Percentiles rank a stretch among this genome's conserved stretches.
phyloP scores from a whole-genome alignment of 1,284 basidiomycete species.

The Leccinum proliferum region DNA sequence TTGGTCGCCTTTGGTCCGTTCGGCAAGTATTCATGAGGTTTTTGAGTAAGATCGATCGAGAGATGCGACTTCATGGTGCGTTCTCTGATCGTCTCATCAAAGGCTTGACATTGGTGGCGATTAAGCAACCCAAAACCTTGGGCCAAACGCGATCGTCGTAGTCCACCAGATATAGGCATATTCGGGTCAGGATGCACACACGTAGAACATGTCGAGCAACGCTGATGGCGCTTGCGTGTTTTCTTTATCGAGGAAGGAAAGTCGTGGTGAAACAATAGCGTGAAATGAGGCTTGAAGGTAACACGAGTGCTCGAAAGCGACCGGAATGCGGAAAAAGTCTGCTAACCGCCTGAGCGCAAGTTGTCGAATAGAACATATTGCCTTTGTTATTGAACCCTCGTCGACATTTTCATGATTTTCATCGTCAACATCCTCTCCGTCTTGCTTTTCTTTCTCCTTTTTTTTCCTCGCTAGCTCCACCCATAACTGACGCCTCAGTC shows the following conservation, averaged over 20 bases:
- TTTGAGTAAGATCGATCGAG: conserved; percentile 56
- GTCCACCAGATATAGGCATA: conserved; percentile 61
- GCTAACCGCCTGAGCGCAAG: conserved; percentile 82
- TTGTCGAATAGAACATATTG: conserved; percentile 67
- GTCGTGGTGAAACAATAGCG: conserved; percentile 78
- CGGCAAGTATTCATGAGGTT: conserved; percentile 70
- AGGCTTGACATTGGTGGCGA: conserved; percentile 84
- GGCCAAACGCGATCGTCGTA: conserved; percentile 71
- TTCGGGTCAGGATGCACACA: conserved; percentile 65
- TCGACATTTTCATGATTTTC: conserved; percentile 27
- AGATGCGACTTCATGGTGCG: conserved; percentile 72
- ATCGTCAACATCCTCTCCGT: conserved; percentile 25
- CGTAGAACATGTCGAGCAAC: conserved; percentile 81
- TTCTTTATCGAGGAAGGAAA: conserved; percentile 73
- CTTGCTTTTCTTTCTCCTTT: conserved; percentile 35
- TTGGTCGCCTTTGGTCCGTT: conserved; percentile 52
- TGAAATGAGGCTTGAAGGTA: conserved; percentile 70
- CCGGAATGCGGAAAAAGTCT: conserved; percentile 79
- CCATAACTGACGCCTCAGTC: conserved; percentile 10
- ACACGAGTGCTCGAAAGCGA: conserved; percentile 69
- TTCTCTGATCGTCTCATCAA: conserved; percentile 47
- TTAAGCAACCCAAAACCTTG: conserved; percentile 78
- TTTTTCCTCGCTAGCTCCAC: conserved; percentile 25
- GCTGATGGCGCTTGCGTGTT: conserved; percentile 93
- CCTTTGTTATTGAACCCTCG: conserved; percentile 37